phyloP scores from a whole-genome alignment of 257 asterid genomes.

The Fraxinus cuspidata region DNA sequence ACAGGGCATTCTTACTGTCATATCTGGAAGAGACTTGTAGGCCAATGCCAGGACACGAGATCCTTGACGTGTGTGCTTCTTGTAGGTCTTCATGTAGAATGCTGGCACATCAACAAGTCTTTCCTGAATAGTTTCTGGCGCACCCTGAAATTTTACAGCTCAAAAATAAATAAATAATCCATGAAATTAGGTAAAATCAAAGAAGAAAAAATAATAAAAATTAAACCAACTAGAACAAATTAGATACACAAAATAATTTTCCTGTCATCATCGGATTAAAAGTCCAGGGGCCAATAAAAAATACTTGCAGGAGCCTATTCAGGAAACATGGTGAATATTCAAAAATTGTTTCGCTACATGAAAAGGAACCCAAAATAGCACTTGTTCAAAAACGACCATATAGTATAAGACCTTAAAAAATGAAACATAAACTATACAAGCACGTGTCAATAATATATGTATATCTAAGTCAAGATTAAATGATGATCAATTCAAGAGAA shows the following conservation, averaged over 20 bases:
- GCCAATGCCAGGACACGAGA: conserved; percentile 98
- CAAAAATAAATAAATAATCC: neutral
- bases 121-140: conserved; percentile 98
- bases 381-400: neutral
- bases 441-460: neutral
- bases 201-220: neutral
- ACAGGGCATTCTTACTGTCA: conserved; percentile 68
- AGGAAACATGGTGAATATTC: neutral
- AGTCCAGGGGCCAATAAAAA: conserved; percentile 17
- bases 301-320: conserved; percentile 1
- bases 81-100: conserved; percentile 71
- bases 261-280: neutral
- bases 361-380: neutral
- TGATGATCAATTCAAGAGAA: neutral
- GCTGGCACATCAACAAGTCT: conserved; percentile 85
- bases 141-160: conserved; percentile 65
- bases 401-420: neutral
- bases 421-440: neutral
- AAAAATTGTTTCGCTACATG: neutral
- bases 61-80: conserved; percentile 96
- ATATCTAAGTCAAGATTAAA: neutral
- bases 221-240: neutral
- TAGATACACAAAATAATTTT: neutral
- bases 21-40: conserved; percentile 85
- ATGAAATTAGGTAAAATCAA: neutral